These are phyloP conservation scores for Mycena capillaripes DNA, from an alignment of 768 basidiomycete genomes.

Conservation along the genomic window DNA sequence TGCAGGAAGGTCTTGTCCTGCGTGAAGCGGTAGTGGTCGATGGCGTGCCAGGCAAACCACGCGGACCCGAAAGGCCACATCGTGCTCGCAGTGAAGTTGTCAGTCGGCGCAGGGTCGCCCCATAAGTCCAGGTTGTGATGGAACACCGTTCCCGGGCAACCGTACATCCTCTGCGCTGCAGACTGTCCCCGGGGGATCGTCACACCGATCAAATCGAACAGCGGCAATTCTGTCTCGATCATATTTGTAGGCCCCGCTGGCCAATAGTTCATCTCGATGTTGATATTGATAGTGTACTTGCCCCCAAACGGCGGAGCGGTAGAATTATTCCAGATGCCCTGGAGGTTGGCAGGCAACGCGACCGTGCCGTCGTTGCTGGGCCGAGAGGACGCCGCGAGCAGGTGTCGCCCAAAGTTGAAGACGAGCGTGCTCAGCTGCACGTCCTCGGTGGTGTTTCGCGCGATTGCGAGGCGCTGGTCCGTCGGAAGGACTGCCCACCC, in stretches of 20 bases:
- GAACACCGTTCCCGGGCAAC: constrained; percentile 17
- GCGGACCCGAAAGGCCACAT: constrained; percentile 20
- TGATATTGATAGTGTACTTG: constrained; percentile 22
- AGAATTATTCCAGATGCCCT: constrained; percentile 19
- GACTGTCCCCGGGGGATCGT: constrained; percentile 5
- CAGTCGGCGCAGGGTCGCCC: constrained; percentile 20
- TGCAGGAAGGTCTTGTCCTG: constrained; percentile 2
- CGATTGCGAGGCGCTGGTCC: constrained; percentile 11
- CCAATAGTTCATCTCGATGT: constrained; percentile 23
- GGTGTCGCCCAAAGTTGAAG: constrained; percentile 16
- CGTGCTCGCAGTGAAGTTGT: constrained; percentile 11
- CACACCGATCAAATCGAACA: constrained; percentile 1
- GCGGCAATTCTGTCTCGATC: constrained; percentile 17
- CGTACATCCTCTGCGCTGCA: constrained; percentile 13
- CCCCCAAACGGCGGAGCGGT: constrained; percentile 9
- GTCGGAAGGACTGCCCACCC: constrained; percentile 2
- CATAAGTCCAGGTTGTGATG: constrained; percentile 18
- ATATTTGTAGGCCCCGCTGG: constrained; percentile 15
- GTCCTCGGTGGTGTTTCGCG: constrained; percentile 3
- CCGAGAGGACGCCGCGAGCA: constrained; percentile 17
- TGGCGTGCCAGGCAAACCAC: constrained; percentile 20
- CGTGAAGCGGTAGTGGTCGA: constrained; percentile 19
- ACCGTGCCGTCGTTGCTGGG: constrained; percentile 17
- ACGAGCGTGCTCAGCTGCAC: constrained; percentile 23
- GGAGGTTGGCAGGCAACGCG: constrained; percentile 17